Evolutionary conservation across 2,329 filamentous ascomycete species (phyloP), one percentile per base, ranked within the genome.

Genomic region (Rosellinia necatrix): DNA sequence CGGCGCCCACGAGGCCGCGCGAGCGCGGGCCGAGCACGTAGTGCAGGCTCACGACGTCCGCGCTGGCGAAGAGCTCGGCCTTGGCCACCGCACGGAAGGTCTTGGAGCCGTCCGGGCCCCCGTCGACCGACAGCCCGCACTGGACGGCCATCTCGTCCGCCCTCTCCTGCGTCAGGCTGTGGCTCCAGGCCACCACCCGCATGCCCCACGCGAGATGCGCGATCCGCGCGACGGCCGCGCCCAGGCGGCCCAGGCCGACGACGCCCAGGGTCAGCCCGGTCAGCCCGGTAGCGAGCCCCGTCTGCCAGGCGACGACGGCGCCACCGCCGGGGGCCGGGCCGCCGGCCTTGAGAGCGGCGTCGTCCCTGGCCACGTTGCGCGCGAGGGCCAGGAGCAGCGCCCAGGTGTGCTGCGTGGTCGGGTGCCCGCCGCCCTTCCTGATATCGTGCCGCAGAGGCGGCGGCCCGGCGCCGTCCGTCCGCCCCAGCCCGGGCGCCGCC

Each of bases 11-110:
- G 5, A 89, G 78, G 5, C 0, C 85, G 4, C 78, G 74, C 46
- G 83, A 86, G 21, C 88, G 76, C 25, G 84, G 80, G 22, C 82
- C 85, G 22, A 91, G 73, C 19, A 90, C 87, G 62, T 86, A 80
- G 68, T 91, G 88, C 61, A 91, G 62, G 64, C 82, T 88, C 12
- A 91, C 68, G 6, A 91, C 81, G 70, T 91, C 88, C 8, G 87
- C 79, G 0, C 67, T 65, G 13, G 66, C 66, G 59, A 90, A 87
- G 43, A 91, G 73, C 53, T 87, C 82, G 56, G 83, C 78, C 67
- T 90, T 89, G 48, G 74, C 75, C 1, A 85, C 82, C 0, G 77
- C 83, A 29, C 69, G 72, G 65, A 89, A 86, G 0, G 76, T 79
- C 51, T 49, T 22, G 12, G 13, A 22, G 13, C 13, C 21, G n/a